phyloP scores from a whole-genome alignment of 148 eudicot species.

The Vaccinium myrtillus region DNA sequence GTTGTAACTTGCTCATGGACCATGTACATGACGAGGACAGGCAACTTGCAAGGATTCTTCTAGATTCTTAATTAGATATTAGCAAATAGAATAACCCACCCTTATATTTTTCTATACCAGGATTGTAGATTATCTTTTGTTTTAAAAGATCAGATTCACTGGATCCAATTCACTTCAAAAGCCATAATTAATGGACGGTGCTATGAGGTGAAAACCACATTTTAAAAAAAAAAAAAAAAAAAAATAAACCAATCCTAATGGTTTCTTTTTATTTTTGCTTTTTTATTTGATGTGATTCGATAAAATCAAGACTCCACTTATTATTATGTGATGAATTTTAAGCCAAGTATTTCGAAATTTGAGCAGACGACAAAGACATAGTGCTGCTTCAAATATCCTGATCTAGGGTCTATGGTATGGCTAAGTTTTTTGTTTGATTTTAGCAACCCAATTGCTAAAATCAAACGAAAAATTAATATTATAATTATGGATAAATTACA shows the following conservation, averaged over 20 bases:
- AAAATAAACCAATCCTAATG: not conserved
- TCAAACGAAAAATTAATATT: too few species aligned
- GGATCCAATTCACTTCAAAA: not conserved
- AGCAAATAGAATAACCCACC: not conserved
- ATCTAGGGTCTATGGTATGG: too few species aligned
- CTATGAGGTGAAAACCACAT: not conserved
- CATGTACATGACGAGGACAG: not conserved
- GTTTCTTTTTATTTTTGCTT: not conserved
- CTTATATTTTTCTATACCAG: too few species aligned
- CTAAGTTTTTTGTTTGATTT: too few species aligned
- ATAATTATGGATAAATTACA: too few species aligned
- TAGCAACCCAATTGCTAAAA: too few species aligned
- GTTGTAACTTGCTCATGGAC: not conserved
- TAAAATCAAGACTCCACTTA: not conserved
- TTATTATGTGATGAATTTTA: not conserved
- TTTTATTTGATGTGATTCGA: not conserved
- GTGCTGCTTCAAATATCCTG: too few species aligned
- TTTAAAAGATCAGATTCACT: not conserved
- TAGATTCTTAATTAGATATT: not conserved
- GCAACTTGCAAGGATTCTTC: constrained; percentile 1
- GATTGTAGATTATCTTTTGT: not conserved
- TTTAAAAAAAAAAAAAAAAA: too few species aligned
- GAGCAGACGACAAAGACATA: too few species aligned
- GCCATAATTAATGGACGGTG: not conserved
- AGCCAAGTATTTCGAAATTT: too few species aligned